Conservation (phyloP, 2,329 filamentous ascomycete species). For the Samsoniella hepiali region DNA sequence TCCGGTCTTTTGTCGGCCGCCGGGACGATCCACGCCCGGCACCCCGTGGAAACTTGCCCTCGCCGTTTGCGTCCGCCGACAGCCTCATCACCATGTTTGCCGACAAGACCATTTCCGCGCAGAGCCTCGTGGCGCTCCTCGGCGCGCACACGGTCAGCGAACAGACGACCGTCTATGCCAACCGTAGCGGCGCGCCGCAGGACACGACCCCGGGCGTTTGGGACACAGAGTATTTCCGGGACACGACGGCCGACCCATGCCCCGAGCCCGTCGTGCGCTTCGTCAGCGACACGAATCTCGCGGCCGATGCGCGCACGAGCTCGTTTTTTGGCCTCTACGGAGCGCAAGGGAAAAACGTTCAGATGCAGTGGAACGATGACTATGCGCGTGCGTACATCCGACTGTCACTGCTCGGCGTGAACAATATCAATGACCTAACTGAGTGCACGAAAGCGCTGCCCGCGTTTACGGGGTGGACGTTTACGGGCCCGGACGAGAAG, state of each 20-base stretch:
- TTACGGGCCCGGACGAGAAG: slow-evolving; percentile 24
- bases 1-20: slow-evolving; percentile 49
- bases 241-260: slow-evolving; percentile 30
- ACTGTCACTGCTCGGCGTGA: slow-evolving; percentile 50
- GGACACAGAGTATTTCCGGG: slow-evolving; percentile 48
- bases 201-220: slow-evolving; percentile 50
- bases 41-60: slow-evolving; percentile 42
- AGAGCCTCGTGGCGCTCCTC: slow-evolving; percentile 48
- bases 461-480: slow-evolving; percentile 17
- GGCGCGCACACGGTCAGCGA: slow-evolving; percentile 50
- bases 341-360: slow-evolving; percentile 20
- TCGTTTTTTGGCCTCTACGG: slow-evolving; percentile 14
- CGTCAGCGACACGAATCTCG: slow-evolving; percentile 38
- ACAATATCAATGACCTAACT: slow-evolving; percentile 51
- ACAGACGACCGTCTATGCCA: slow-evolving; percentile 41
- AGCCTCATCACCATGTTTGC: slow-evolving; percentile 44
- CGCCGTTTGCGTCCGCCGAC: slow-evolving; percentile 37
- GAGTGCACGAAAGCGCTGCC: slow-evolving; percentile 52
- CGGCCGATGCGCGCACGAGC: slow-evolving; percentile 33
- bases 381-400: slow-evolving; percentile 51
- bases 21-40: slow-evolving; percentile 39
- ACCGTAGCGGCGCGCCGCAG: slow-evolving; percentile 42
- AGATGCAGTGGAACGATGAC: slow-evolving; percentile 43
- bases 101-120: slow-evolving; percentile 48
- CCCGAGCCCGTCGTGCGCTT: slow-evolving; percentile 38